A percentile compares a stretch with the other conserved stretches of the same genome.
phyloP scores from a whole-genome alignment of 164 flowering plant species.

The Malania oleifera region DNA sequence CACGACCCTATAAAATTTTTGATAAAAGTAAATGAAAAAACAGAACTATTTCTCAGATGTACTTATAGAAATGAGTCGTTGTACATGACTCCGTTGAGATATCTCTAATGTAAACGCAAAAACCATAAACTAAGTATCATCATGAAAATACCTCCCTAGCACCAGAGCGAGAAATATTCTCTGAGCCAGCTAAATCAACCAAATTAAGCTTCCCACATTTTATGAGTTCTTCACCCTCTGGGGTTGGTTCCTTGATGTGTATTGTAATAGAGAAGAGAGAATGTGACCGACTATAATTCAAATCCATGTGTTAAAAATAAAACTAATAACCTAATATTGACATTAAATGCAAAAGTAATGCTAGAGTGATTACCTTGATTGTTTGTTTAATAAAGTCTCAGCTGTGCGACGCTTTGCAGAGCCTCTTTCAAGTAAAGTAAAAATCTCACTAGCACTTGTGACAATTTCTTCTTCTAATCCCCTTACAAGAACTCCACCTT shows the following conservation, averaged over 20 bases:
- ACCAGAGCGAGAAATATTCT: slow-evolving; percentile 97
- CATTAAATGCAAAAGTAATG: background rate
- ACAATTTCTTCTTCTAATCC: slow-evolving; percentile 98
- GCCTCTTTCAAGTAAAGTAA: slow-evolving; percentile 84
- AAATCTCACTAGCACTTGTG: slow-evolving; percentile 84
- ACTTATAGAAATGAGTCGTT: too few relatives aligned
- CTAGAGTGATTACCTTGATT: slow-evolving; percentile 61
- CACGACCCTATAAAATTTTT: too few relatives aligned
- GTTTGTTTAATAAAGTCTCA: slow-evolving; percentile 89
- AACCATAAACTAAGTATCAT: background rate
- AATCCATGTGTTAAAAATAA: background rate
- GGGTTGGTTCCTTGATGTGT: slow-evolving; percentile 94
- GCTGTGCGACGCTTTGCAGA: slow-evolving; percentile 96
- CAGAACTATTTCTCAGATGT: too few relatives aligned
- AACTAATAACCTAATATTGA: background rate
- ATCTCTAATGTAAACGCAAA: background rate
- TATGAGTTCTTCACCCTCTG: slow-evolving; percentile 96
- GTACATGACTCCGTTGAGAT: too few relatives aligned
- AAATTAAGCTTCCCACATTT: slow-evolving; percentile 97
- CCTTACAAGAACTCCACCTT: slow-evolving; percentile 95
- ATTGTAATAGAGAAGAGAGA: slow-evolving; percentile 90
- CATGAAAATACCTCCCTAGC: slow-evolving; percentile 76
- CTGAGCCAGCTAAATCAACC: slow-evolving; percentile 98
- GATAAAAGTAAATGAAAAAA: too few relatives aligned
- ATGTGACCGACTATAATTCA: slow-evolving; percentile 84